These are phyloP conservation scores for Suhomyces sp. DNA, from an alignment of 805 yeast species.

Conservation along the genomic window DNA sequence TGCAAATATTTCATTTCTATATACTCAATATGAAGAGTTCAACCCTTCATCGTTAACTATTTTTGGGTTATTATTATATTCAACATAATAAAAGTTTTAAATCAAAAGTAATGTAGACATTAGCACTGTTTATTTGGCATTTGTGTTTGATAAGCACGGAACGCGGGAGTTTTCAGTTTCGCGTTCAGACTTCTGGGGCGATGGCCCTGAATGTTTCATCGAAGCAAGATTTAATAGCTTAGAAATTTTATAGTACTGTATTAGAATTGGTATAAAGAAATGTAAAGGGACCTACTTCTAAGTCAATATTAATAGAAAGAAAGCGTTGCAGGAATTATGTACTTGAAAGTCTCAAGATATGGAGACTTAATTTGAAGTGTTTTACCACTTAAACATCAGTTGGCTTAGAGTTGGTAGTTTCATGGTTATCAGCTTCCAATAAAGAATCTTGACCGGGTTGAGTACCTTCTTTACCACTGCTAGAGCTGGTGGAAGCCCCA, in stretches of 20 bases:
- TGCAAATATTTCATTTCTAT: constrained; percentile 7
- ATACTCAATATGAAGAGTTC: constrained; percentile 5
- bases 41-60: constrained; percentile 5
- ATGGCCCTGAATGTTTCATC: too few species aligned
- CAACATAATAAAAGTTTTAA: constrained; percentile 4
- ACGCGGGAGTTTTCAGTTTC: too few species aligned
- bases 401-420: constrained; percentile 3
- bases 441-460: constrained; percentile 9
- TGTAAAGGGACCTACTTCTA: not conserved
- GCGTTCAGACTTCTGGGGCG: not conserved
- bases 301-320: constrained; percentile 1
- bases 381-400: constrained; percentile 5
- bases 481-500: constrained; percentile 19
- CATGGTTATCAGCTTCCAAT: constrained; percentile 1
- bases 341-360: not conserved
- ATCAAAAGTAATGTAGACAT: not conserved
- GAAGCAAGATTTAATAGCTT: not conserved
- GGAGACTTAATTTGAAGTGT: not conserved
- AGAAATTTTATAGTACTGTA: not conserved
- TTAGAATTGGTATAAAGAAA: not conserved
- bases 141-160: too few species aligned
- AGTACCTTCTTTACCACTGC: constrained; percentile 12
- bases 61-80: constrained; percentile 6
- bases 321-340: not conserved
- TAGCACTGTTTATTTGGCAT: too few species aligned